These are phyloP conservation scores for Abortiporus biennis DNA, from an alignment of 1,284 basidiomycete genomes.

Conservation along the genomic window DNA sequence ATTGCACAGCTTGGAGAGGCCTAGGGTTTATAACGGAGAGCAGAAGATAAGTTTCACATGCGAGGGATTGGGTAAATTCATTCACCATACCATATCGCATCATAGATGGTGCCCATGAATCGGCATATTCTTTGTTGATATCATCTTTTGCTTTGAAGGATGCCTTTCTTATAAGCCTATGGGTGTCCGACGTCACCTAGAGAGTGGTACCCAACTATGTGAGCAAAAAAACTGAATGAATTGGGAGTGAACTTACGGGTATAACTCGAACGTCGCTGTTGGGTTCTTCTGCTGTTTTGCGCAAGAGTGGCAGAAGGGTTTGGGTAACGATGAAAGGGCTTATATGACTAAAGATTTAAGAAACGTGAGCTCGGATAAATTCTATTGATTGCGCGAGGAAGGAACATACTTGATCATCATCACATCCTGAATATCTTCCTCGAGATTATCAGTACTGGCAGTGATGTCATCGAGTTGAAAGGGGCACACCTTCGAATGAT, in stretches of 20 bases:
- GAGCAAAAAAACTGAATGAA: neutral
- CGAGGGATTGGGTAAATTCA: neutral
- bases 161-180: slow-evolving; percentile 3
- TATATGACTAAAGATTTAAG: slow-evolving; percentile 34
- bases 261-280: slow-evolving; percentile 48
- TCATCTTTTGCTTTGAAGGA: slow-evolving; percentile 34
- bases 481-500: too few species aligned
- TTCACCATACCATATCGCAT: slow-evolving; percentile 3
- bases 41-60: too few species aligned
- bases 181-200: neutral
- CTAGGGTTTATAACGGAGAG: slow-evolving; percentile 1
- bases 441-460: too few species aligned
- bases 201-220: neutral
- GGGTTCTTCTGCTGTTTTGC: slow-evolving; percentile 36
- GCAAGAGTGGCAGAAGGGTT: slow-evolving; percentile 41
- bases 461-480: too few species aligned
- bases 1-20: neutral
- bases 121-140: slow-evolving; percentile 26
- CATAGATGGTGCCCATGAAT: neutral
- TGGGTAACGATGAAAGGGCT: slow-evolving; percentile 42
- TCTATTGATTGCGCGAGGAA: too few species aligned
- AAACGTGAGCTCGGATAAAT: neutral
- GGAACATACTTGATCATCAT: slow-evolving; percentile 38
- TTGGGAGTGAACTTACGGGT: slow-evolving; percentile 28
- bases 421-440: slow-evolving; percentile 29